These are phyloP conservation scores for Trypethelium eluteriae DNA, from an alignment of 495 filamentous ascomycete genomes.

Conservation along the genomic window DNA sequence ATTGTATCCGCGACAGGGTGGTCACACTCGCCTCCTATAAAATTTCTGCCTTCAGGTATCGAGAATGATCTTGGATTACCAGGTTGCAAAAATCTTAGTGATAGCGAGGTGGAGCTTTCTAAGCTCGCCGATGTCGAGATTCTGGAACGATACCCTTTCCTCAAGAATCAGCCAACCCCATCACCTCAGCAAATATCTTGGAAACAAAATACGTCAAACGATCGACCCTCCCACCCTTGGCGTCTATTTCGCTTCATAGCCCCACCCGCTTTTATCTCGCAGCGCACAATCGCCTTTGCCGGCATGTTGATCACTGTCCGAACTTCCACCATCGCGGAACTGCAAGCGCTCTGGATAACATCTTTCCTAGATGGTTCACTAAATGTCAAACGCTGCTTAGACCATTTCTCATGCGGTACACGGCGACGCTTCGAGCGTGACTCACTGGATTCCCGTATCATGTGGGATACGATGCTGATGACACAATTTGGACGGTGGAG, in stretches of 20 bases:
- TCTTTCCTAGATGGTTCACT: conserved; percentile 40
- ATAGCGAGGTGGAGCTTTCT: conserved; percentile 18
- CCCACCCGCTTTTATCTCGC: conserved; percentile 24
- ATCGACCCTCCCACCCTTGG: conserved; percentile 7
- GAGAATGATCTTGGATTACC: conserved; percentile 24
- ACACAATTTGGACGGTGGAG: conserved; percentile 63
- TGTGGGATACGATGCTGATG: conserved; percentile 55
- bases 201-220: not conserved
- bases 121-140: conserved; percentile 59
- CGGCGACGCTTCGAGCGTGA: not conserved
- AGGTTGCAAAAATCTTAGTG: conserved; percentile 1
- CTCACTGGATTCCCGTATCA: conserved; percentile 17
- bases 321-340: conserved; percentile 25
- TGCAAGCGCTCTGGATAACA: conserved; percentile 30
- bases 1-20: conserved; percentile 50
- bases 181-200: not conserved
- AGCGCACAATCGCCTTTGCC: conserved; percentile 27
- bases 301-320: conserved; percentile 20
- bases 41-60: conserved; percentile 48
- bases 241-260: conserved; percentile 31
- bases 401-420: not conserved
- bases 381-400: conserved; percentile 10
- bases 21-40: conserved; percentile 50
- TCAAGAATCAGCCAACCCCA: conserved; percentile 39
- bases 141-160: conserved; percentile 55